phyloP scores from a whole-genome alignment of 139 green algal genomes.

The Closterium sp. region DNA sequence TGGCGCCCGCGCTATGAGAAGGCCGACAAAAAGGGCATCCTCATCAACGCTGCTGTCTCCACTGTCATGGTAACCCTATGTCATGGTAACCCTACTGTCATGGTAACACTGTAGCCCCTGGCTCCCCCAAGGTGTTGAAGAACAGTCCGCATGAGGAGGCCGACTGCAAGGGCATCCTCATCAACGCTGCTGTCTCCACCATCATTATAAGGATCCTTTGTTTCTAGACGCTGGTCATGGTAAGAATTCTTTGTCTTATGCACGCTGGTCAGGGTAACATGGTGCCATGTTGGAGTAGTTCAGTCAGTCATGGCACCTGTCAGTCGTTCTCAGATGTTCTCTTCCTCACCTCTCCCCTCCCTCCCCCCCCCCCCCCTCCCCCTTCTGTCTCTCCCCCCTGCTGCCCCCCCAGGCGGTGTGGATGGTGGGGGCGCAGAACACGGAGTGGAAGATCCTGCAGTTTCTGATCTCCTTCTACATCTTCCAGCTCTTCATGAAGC shows the following conservation, averaged over 20 bases:
- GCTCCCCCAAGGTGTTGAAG: not conserved
- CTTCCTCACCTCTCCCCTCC: too few relatives aligned
- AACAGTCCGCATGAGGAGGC: not conserved
- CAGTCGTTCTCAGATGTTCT: too few relatives aligned
- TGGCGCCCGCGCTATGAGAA: not conserved
- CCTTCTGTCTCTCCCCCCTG: not conserved
- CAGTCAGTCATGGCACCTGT: too few relatives aligned
- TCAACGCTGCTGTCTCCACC: not conserved
- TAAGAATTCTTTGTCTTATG: too few relatives aligned
- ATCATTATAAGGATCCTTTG: not conserved
- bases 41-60: not conserved
- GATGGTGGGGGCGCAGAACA: not conserved
- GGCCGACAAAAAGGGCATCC: not conserved
- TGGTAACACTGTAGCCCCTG: not conserved
- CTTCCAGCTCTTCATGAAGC: constrained; percentile 7
- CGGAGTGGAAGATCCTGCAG: constrained; percentile 7
- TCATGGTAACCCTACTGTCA: not conserved
- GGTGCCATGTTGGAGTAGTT: not conserved
- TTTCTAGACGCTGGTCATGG: too few relatives aligned
- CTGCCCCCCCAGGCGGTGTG: not conserved
- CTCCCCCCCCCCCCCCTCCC: too few relatives aligned
- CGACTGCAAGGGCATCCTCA: not conserved
- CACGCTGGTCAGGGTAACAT: too few relatives aligned
- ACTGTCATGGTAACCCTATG: not conserved
- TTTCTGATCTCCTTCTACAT: constrained; percentile 10